A percentile compares a stretch with the other conserved stretches of the same genome.
Evolutionary conservation across 1,284 basidiomycete species (phyloP).

Genomic region (Sphaerobolus stellatus): DNA sequence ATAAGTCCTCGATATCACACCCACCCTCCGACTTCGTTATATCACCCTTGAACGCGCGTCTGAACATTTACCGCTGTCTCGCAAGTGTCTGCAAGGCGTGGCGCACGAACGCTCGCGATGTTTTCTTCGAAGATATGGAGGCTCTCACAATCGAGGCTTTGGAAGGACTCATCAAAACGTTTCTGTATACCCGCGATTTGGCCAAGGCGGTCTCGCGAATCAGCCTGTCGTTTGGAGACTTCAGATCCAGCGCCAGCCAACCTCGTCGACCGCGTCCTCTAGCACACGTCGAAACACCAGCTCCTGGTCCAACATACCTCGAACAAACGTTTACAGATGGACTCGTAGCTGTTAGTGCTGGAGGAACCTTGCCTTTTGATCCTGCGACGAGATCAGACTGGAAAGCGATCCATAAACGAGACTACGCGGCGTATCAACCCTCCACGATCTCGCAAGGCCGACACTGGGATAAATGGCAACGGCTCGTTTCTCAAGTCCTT

Average conservation of each 20-base stretch:
- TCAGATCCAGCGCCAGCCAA: constrained; percentile 14
- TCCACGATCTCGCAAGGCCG: constrained; percentile 12
- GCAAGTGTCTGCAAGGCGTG: constrained; percentile 13
- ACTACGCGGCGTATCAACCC: constrained; percentile 6
- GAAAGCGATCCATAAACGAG: background rate
- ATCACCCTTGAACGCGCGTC: constrained; percentile 10
- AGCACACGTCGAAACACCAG: background rate
- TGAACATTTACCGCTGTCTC: constrained; percentile 14
- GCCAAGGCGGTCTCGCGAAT: constrained; percentile 13
- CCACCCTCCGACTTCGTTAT: constrained; percentile 5
- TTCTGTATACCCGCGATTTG: constrained; percentile 8
- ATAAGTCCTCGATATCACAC: constrained; percentile 8
- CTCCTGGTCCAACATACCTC: too few species aligned
- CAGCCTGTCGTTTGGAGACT: constrained; percentile 15
- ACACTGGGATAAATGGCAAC: constrained; percentile 17
- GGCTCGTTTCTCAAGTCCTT: constrained; percentile 8
- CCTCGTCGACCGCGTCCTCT: constrained; percentile 12
- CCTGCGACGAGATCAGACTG: background rate
- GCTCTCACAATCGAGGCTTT: constrained; percentile 15
- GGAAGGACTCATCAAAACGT: constrained; percentile 10
- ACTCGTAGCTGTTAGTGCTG: background rate
- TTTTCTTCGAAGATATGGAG: constrained; percentile 17
- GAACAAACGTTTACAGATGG: too few species aligned
- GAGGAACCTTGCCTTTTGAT: background rate
- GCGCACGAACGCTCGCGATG: constrained; percentile 15